Base-by-base conservation (phyloP, 1,139 yeast species). In the Candida sanyaensis region DNA sequence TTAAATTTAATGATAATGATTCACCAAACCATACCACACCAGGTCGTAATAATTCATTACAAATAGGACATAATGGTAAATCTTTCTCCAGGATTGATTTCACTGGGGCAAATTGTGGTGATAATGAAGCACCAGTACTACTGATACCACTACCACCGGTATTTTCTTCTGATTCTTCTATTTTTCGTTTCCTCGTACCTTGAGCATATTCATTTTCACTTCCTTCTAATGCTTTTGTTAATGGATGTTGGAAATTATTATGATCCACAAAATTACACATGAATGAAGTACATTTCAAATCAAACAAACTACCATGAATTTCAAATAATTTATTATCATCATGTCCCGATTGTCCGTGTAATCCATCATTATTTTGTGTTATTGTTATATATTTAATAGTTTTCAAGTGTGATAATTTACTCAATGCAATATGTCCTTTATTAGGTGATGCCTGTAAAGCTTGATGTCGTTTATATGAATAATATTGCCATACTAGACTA, bases 11-110 rank as follows among this genome's bases (percentile, higher is more conserved):
- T 0, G 96, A 89, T 42, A 90, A 68, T 9, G 90, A 77, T 63
- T 90, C 97, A 4, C 97, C 97, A 66, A 86, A 89, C 97, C 97
- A 90, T 3, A 89, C 93, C 5, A 91, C 95, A 0, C 95, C 96
- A 0, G 97, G 97, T 27, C 97, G 73, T 48, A 90, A 65, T 23
- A 88, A 63, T 29, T 64, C 59, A 10, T 70, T 63, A 60, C 97
- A 90, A 8, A 69, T 68, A 0, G 96, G 96, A 61, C 97, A 91
- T 41, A 63, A 75, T 1, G 96, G 96, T n/a, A 89, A 71, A 2
- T 83, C 83, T 1, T 66, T 62, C 43, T 71, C 77, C 1, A 72
- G 68, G 1, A 88, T 65, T 21, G 68, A 66, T 23, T 75, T 72
- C 1, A 79, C 75, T 1, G 84, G 83, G 2, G 64, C 59, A 47